Evolutionary conservation across 129 eudicot species (phyloP).

Genomic region (Cynara cardunculus): DNA sequence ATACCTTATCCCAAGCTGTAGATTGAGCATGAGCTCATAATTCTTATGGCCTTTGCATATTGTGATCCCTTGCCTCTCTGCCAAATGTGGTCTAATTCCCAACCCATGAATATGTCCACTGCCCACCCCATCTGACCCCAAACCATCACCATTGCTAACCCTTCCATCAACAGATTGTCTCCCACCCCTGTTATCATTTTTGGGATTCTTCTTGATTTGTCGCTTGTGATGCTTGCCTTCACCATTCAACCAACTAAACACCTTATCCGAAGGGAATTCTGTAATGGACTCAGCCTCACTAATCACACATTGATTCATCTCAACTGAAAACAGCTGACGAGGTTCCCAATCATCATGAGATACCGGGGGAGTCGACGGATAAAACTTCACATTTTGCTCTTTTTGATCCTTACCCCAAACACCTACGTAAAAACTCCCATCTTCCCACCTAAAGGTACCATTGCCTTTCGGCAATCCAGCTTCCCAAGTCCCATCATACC

Average conservation of each 20-base stretch:
- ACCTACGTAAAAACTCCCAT: conserved; percentile 75
- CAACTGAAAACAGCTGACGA: conserved; percentile 33
- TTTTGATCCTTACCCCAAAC: conserved; percentile 57
- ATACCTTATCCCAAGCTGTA: conserved; percentile 97
- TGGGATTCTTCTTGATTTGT: conserved; percentile 17
- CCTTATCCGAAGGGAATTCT: conserved; percentile 66
- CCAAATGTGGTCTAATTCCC: conserved; percentile 29
- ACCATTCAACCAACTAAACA: conserved; percentile 36
- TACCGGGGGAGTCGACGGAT: conserved; percentile 35
- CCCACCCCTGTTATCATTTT: conserved; percentile 24
- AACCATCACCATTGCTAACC: conserved; percentile 16
- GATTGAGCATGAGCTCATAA: conserved; percentile 88
- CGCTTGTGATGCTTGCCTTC: conserved; percentile 30
- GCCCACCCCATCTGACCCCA: conserved; percentile 30
- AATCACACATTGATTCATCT: conserved; percentile 45
- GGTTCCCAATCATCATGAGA: conserved; percentile 65
- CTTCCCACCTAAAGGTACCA: conserved; percentile 56
- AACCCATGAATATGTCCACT: conserved; percentile 20
- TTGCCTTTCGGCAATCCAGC: conserved; percentile 73
- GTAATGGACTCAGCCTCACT: conserved; percentile 47
- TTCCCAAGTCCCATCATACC: conserved; percentile 83
- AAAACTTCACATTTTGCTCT: conserved; percentile 51
- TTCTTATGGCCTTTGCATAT: conserved; percentile 77
- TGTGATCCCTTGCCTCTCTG: conserved; percentile 55
- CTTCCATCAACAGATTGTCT: conserved; percentile 50